These are phyloP conservation scores for Linum usitatissimum DNA, from an alignment of 345 rosid genomes.

Conservation along the genomic window DNA sequence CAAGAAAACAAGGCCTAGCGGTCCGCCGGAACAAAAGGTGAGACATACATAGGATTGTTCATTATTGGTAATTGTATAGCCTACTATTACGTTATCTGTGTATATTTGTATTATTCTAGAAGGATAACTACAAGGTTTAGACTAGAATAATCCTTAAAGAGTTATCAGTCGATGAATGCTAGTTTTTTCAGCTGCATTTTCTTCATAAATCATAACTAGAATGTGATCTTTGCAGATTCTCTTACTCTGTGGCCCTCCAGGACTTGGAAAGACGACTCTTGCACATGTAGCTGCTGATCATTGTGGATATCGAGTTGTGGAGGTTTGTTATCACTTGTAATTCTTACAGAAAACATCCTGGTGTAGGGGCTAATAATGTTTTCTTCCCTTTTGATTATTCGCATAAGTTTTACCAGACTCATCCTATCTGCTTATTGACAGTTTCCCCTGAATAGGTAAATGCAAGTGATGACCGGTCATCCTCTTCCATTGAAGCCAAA, in stretches of 20 bases:
- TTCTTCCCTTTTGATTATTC: background rate
- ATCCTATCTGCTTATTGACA: slow-evolving; percentile 7
- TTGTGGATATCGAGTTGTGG: slow-evolving; percentile 92
- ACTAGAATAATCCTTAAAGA: too few species aligned
- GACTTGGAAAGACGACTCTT: slow-evolving; percentile 99
- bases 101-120: background rate
- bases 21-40: slow-evolving; percentile 87
- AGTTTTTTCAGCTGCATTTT: background rate
- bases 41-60: background rate
- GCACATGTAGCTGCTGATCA: slow-evolving; percentile 97
- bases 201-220: background rate
- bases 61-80: too few species aligned
- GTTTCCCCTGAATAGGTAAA: slow-evolving; percentile 48
- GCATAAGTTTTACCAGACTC: background rate
- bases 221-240: slow-evolving; percentile 57
- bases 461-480: slow-evolving; percentile 95
- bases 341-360: background rate
- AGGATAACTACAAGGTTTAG: background rate
- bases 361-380: background rate
- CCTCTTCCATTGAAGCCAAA: slow-evolving; percentile 73
- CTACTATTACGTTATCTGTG: too few species aligned
- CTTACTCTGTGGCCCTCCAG: slow-evolving; percentile 93
- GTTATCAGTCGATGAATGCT: too few species aligned
- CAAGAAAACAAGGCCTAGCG: slow-evolving; percentile 46
- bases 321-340: slow-evolving; percentile 46